A percentile compares a stretch with the other conserved stretches of the same genome.
These are phyloP conservation scores for Babesia microti DNA, from an alignment of 169 alveolate species.

Conservation along the genomic window DNA sequence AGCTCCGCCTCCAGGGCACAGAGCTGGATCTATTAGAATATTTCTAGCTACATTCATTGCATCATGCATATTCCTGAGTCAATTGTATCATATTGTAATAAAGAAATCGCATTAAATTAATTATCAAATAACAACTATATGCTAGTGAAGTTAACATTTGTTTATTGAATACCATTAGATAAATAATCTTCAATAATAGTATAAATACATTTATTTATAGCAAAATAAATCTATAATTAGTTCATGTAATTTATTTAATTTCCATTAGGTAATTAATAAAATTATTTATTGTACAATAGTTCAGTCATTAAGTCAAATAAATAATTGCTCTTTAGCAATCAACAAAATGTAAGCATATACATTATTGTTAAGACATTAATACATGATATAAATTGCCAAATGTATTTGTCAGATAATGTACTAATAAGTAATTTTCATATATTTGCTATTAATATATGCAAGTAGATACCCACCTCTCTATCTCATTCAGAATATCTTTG, in stretches of 20 bases:
- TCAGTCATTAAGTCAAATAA: too few relatives aligned
- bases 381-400: not conserved
- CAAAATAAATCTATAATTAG: too few relatives aligned
- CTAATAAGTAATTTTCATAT: constrained; percentile 1
- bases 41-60: constrained; percentile 96
- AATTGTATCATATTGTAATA: too few relatives aligned
- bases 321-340: not conserved
- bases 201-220: too few relatives aligned
- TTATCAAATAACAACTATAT: too few relatives aligned
- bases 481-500: constrained; percentile 95
- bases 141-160: too few relatives aligned
- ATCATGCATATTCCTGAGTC: constrained; percentile 92
- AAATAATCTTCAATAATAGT: too few relatives aligned
- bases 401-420: not conserved
- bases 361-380: not conserved
- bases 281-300: too few relatives aligned
- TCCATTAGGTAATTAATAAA: too few relatives aligned
- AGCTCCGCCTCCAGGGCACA: constrained; percentile 99
- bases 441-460: not conserved
- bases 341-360: not conserved
- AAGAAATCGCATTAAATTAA: too few relatives aligned
- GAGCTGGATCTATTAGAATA: constrained; percentile 85
- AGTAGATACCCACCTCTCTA: constrained; percentile 66
- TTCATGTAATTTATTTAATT: too few relatives aligned
- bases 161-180: too few relatives aligned